Evolutionary conservation across 306 rosid species (phyloP), one percentile per base, ranked within the genome.

Genomic region (Begonia peltatifolia): DNA sequence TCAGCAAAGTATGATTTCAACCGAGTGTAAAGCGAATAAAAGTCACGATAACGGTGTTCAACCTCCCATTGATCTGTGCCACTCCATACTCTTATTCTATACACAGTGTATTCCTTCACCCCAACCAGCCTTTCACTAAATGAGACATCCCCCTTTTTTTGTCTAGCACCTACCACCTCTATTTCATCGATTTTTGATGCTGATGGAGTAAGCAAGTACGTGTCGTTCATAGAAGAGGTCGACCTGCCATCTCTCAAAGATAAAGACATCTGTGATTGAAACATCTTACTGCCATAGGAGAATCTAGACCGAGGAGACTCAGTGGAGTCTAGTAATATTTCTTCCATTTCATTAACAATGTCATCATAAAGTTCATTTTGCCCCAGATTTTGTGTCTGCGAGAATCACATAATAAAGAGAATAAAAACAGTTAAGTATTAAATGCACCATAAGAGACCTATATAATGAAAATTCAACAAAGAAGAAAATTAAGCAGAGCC

Each of bases 81-180:
- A 47, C 94, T 76, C 79, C 77, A 76, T 59, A 92, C 94, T 72
- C 77, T 80, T 15, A 86, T 77, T 71, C 60, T 81, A 69, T 92
- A 92, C 43, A 86, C 86, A 8, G 96, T 86, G 76, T 79, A 86
- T 75, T 83, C 99, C 85, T 86, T 86, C 68, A 92, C 94, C 59
- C 99, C 99, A 59, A 92, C 95, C 68, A 92, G 82, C 65, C 96
- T 83, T 81, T 86, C 96, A 72, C 99, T 83, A 43, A 92, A 75
- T 55, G 99, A 86, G 56, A 86, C 85, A 71, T 83, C 92, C 17
- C 99, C 99, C 70, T 69, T 83, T 79, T 77, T 86, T 80, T 92
- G 96, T 78, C 93, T 79, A 11, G 96, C 99, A 76, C 99, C 99
- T 20, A 92, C 73, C 71, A 92, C 99, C 75, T 92, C 96, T 50